phyloP scores from a whole-genome alignment of 2,329 filamentous ascomycete genomes.

The Aureobasidium sp. region DNA sequence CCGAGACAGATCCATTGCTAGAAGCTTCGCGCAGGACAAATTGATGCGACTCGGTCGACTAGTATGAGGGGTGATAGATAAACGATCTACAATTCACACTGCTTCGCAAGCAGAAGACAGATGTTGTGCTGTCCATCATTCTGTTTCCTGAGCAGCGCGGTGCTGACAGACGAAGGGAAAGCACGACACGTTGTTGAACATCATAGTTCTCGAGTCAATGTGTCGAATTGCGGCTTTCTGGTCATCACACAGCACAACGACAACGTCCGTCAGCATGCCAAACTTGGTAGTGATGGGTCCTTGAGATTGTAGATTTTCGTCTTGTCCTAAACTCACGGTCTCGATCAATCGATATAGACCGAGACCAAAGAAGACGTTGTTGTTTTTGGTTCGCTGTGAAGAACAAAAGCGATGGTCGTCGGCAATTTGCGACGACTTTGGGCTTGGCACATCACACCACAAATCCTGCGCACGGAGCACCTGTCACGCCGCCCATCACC shows the following conservation, averaged over 20 bases:
- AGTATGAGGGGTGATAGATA: not conserved
- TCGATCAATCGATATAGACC: too few relatives aligned
- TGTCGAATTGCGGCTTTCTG: not conserved
- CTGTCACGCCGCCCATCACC: constrained; percentile 8
- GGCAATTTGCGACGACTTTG: not conserved
- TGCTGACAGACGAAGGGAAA: too few relatives aligned
- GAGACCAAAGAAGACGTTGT: not conserved
- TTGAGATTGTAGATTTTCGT: too few relatives aligned
- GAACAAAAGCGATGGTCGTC: not conserved
- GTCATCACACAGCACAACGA: not conserved
- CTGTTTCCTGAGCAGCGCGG: too few relatives aligned
- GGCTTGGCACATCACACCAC: constrained; percentile 15
- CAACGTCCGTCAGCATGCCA: too few relatives aligned
- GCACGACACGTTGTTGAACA: too few relatives aligned
- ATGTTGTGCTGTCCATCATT: too few relatives aligned
- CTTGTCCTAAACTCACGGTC: too few relatives aligned
- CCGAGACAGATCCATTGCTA: constrained; percentile 2
- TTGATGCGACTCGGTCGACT: not conserved
- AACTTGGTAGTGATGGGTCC: too few relatives aligned
- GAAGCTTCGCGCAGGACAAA: not conserved
- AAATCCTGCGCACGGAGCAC: not conserved
- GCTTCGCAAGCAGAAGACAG: too few relatives aligned
- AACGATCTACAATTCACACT: not conserved
- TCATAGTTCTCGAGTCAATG: too few relatives aligned
- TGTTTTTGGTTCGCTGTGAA: not conserved